phyloP scores from a whole-genome alignment of 805 yeast genomes.

The Maudiozyma turicensis region DNA sequence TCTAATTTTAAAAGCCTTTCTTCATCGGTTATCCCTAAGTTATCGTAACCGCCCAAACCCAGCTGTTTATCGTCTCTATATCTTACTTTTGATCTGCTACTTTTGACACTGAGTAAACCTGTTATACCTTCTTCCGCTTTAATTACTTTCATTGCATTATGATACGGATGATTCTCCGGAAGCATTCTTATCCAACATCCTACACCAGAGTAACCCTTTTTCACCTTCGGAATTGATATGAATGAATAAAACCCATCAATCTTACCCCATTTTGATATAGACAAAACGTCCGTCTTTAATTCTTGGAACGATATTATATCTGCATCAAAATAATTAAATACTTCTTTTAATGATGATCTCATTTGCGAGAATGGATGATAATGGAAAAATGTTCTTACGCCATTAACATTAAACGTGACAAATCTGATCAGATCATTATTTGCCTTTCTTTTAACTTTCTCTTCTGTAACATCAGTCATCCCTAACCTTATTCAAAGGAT shows the following conservation, averaged over 20 bases:
- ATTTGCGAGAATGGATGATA: constrained; percentile 74
- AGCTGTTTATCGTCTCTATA: constrained; percentile 16
- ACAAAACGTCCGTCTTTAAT: constrained; percentile 48
- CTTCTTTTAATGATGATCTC: constrained; percentile 23
- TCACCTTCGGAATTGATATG: constrained; percentile 54
- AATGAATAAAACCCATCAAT: constrained; percentile 53
- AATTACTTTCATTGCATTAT: constrained; percentile 39
- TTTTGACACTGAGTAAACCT: constrained; percentile 38
- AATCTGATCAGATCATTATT: constrained; percentile 9
- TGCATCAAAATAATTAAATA: constrained; percentile 48
- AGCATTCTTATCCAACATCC: constrained; percentile 65
- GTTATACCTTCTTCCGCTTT: constrained; percentile 90
- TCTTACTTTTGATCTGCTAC: constrained; percentile 4
- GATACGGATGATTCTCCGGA: constrained; percentile 33
- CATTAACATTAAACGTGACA: constrained; percentile 77
- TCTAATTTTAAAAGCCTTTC: constrained; percentile 43
- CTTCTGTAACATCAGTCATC: neutral
- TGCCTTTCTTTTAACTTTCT: neutral
- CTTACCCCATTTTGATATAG: constrained; percentile 39
- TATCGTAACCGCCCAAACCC: constrained; percentile 68
- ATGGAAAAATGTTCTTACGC: constrained; percentile 66
- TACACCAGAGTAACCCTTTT: constrained; percentile 88
- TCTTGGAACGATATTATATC: constrained; percentile 87
- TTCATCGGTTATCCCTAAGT: constrained; percentile 22
- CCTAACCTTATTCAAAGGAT: neutral